Base-by-base conservation (phyloP, 2,329 filamentous ascomycete species). In the Claviceps arundinis region DNA sequence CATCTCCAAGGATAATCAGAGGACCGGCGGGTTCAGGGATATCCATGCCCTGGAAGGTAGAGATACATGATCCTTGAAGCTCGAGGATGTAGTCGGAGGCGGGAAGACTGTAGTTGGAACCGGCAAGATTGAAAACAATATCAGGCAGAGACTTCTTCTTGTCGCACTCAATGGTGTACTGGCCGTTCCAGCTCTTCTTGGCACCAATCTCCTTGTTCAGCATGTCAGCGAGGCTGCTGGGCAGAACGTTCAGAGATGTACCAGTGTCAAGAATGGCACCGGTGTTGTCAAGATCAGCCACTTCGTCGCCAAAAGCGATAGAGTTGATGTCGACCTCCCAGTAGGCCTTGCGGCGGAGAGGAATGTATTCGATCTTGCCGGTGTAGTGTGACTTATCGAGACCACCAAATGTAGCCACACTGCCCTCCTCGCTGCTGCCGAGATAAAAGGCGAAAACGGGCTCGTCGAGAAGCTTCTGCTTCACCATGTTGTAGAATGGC, bases 281-380 rank as follows among this genome's bases (percentile, higher is more conserved):
- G 54, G 89, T 96, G 77, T 88, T 82, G 59, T 97, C 91, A 58
- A 97, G 83, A 70, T 95, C 86, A 56, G 90, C 90, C 59, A 81
- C 84, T 65, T 87, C 81, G 50, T 90, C 79, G 62, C 93, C 94
- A 58, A 96, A 89, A 52, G 85, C 82, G 72, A 98, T 93, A 58
- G 89, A 78, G 64, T 97, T 85, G 56, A 98, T 83, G 64, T 97
- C 90, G 52, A 98, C 91, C 79, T 98, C 93, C 93, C 93, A 98
- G 81, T 98, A 98, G 48, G 93, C 93, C 85, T 97, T 97, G 68
- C 93, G 88, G 70, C 93, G 88, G 61, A 98, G 81, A 52, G 93
- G 93, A 60, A 98, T 89, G 70, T 89, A 94, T 67, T 84, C 87
- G 63, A 98, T 80, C 70, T 97, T 84, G 64, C 93, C 93, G 41